Percentiles rank a stretch among this genome's conserved stretches.
phyloP scores from a whole-genome alignment of 257 asterid genomes.

The Gentiana straminea region DNA sequence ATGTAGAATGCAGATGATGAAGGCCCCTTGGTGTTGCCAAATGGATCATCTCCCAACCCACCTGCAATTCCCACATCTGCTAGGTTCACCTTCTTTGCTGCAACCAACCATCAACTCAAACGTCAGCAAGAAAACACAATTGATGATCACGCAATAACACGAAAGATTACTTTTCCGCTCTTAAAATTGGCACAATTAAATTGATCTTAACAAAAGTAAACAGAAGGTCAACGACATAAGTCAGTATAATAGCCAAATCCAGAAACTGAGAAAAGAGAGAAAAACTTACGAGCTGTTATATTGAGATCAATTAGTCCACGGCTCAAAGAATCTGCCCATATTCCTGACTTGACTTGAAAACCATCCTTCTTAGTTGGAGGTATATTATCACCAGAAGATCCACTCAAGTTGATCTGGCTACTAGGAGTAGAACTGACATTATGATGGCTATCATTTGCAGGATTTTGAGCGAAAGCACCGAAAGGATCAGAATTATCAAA shows the following conservation, averaged over 20 bases:
- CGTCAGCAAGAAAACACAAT: too few relatives aligned
- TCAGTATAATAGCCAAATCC: neutral
- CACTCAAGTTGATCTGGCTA: constrained; percentile 23
- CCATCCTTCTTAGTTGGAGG: constrained; percentile 36
- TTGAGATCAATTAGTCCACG: constrained; percentile 89
- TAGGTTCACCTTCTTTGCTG: constrained; percentile 83
- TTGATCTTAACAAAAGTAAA: neutral
- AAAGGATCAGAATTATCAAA: constrained; percentile 63
- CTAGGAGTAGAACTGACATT: constrained; percentile 19
- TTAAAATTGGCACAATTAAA: too few relatives aligned
- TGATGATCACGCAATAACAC: neutral
- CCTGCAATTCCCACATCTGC: constrained; percentile 77
- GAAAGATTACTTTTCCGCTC: neutral
- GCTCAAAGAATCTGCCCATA: constrained; percentile 96
- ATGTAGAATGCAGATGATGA: constrained; percentile 41
- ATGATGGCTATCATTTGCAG: constrained; percentile 23
- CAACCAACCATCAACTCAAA: constrained; percentile 8
- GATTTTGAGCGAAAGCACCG: constrained; percentile 38
- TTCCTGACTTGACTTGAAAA: constrained; percentile 93
- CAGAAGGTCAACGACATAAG: neutral
- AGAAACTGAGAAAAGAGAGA: neutral
- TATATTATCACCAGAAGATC: constrained; percentile 21
- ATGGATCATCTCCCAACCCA: constrained; percentile 46
- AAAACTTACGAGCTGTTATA: constrained; percentile 79
- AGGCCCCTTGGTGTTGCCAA: constrained; percentile 53